phyloP scores from a whole-genome alignment of 73 alveolate genomes.

The Tetrahymena malaccensis region DNA sequence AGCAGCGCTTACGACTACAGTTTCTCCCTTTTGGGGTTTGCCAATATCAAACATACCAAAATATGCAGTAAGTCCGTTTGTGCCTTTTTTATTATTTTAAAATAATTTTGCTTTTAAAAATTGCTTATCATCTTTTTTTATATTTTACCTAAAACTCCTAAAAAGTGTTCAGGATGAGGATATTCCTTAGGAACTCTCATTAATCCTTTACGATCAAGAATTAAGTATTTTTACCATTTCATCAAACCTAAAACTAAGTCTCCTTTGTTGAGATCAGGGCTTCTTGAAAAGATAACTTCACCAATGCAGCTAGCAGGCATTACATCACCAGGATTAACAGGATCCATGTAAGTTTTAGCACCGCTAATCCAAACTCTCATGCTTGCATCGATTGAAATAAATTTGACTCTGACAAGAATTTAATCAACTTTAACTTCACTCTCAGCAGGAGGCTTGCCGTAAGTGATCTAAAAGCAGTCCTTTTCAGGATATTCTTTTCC shows the following conservation, averaged over 20 bases:
- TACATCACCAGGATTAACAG: constrained; percentile 30
- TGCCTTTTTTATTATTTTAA: not conserved
- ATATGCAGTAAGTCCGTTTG: constrained; percentile 35
- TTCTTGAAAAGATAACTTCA: constrained; percentile 21
- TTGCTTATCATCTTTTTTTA: not conserved
- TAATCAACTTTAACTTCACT: constrained; percentile 21
- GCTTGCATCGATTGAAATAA: constrained; percentile 36
- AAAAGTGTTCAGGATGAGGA: not conserved
- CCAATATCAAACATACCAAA: constrained; percentile 40
- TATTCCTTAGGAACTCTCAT: not conserved
- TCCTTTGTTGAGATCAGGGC: constrained; percentile 26
- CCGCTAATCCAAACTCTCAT: constrained; percentile 49
- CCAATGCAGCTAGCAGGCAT: constrained; percentile 29
- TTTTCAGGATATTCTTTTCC: not conserved
- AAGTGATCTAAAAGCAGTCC: constrained; percentile 3
- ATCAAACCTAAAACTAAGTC: constrained; percentile 25
- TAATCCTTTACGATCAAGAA: not conserved
- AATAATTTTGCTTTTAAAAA: not conserved
- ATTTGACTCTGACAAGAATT: constrained; percentile 12
- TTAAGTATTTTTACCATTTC: constrained; percentile 4
- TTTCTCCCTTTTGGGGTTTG: constrained; percentile 51
- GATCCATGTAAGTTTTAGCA: constrained; percentile 36
- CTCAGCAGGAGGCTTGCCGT: constrained; percentile 4
- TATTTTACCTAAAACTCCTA: not conserved
- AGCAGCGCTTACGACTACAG: constrained; percentile 67